phyloP scores from a whole-genome alignment of 768 basidiomycete genomes.

The Russula brevipes region DNA sequence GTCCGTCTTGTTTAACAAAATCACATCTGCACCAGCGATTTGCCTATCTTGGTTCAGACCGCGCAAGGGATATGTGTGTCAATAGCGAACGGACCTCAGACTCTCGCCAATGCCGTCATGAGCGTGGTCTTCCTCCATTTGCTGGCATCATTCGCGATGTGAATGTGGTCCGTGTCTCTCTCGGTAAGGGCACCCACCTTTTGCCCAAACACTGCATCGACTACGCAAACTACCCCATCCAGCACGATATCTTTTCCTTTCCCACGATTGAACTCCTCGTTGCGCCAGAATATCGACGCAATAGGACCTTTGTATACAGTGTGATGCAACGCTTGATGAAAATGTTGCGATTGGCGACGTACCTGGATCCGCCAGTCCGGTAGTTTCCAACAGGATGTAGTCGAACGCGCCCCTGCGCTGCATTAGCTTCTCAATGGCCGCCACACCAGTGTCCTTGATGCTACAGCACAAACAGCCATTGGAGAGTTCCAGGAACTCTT shows the following conservation, averaged over 20 bases:
- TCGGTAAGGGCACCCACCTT: conserved; percentile 35
- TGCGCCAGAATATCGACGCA: conserved; percentile 82
- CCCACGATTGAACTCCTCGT: conserved; percentile 71
- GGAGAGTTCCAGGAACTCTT: conserved; percentile 87
- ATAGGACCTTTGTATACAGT: conserved; percentile 56
- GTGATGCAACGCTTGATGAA: background rate
- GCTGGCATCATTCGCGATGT: conserved; percentile 40
- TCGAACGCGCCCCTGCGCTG: conserved; percentile 82
- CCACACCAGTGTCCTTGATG: conserved; percentile 88
- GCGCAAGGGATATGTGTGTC: background rate
- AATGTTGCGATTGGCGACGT: conserved; percentile 13
- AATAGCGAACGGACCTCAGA: conserved; percentile 51
- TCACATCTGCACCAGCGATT: conserved; percentile 87
- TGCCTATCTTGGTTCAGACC: conserved; percentile 51
- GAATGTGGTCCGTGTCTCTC: background rate
- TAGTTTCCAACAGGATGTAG: conserved; percentile 93
- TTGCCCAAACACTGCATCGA: conserved; percentile 79
- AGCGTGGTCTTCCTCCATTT: conserved; percentile 77
- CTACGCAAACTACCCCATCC: conserved; percentile 90
- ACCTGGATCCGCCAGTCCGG: conserved; percentile 95
- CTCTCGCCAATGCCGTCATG: conserved; percentile 70
- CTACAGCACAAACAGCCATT: conserved; percentile 99
- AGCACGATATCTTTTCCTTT: conserved; percentile 65
- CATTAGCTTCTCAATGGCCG: conserved; percentile 93
- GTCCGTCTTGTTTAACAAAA: conserved; percentile 90